Evolutionary conservation across 345 rosid genomes (phyloP).

Genomic region (Atalantia buxifolia): DNA sequence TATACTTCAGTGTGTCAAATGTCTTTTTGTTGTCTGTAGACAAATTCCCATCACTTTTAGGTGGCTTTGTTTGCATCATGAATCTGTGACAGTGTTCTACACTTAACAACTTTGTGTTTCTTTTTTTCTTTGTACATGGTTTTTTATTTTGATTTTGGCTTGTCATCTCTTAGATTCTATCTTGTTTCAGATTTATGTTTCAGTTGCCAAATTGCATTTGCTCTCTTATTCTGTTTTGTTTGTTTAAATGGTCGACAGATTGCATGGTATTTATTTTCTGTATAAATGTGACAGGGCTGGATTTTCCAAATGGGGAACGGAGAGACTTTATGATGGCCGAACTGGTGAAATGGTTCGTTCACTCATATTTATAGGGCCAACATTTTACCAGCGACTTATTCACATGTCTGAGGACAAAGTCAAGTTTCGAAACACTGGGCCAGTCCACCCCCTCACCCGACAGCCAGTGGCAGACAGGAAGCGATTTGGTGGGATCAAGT

Average conservation of each 20-base stretch:
- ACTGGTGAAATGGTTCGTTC: conserved; percentile 75
- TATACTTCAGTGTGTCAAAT: background rate
- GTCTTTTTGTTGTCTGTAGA: background rate
- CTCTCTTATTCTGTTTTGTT: background rate
- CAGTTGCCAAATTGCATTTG: background rate
- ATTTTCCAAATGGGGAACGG: conserved; percentile 84
- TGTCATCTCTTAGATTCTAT: background rate
- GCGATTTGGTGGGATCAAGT: conserved; percentile 84
- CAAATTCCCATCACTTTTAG: background rate
- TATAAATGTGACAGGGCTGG: conserved; percentile 59
- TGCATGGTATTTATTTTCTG: background rate
- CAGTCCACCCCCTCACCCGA: conserved; percentile 90
- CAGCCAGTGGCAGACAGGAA: conserved; percentile 93
- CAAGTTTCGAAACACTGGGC: conserved; percentile 92
- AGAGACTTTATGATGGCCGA: conserved; percentile 79
- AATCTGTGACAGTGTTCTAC: background rate
- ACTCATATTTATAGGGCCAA: conserved; percentile 86
- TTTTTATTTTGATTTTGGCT: background rate
- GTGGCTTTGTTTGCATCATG: background rate
- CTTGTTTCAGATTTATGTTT: background rate
- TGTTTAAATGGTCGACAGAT: background rate
- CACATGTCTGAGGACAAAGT: conserved; percentile 98
- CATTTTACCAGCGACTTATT: conserved; percentile 80
- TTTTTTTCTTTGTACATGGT: background rate
- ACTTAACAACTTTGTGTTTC: background rate